A percentile compares a stretch with the other conserved stretches of the same genome.
These are phyloP conservation scores for Globisporangium nunn DNA, from an alignment of 352 stramenopile genomes.

Conservation along the genomic window DNA sequence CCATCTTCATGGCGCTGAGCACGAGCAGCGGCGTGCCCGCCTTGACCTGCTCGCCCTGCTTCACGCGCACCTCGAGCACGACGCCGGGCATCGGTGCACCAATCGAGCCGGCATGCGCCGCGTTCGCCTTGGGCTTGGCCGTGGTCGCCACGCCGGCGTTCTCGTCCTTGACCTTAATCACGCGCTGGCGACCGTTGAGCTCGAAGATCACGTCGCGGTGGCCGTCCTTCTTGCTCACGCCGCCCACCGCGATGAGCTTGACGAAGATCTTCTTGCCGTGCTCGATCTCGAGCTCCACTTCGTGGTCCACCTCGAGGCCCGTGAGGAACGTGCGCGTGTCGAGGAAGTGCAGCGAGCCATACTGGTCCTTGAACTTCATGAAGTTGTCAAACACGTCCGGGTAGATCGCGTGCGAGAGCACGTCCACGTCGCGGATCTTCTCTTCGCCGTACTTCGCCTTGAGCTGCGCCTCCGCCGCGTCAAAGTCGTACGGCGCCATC, in stretches of 20 bases:
- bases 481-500: constrained; percentile 93
- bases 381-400: constrained; percentile 82
- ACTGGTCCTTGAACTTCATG: constrained; percentile 84
- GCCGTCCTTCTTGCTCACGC: constrained; percentile 86
- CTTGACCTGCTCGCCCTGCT: constrained; percentile 90
- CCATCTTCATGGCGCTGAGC: constrained; percentile 98
- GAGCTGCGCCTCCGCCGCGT: constrained; percentile 77
- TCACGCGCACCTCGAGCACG: constrained; percentile 93
- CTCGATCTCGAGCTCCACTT: constrained; percentile 87
- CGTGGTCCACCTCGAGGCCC: constrained; percentile 61
- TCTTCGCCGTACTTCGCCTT: constrained; percentile 83
- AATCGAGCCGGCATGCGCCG: constrained; percentile 71
- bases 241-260: constrained; percentile 89
- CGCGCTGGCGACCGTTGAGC: constrained; percentile 91
- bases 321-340: constrained; percentile 79
- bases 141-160: constrained; percentile 51
- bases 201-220: constrained; percentile 95
- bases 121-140: constrained; percentile 84
- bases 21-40: constrained; percentile 90
- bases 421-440: constrained; percentile 91
- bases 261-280: constrained; percentile 96
- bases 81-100: constrained; percentile 96
- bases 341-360: constrained; percentile 79
- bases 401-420: constrained; percentile 93
- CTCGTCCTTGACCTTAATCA: constrained; percentile 91